Evolutionary conservation across 306 rosid genomes (phyloP).

Genomic region (Acacia melanoxylon): DNA sequence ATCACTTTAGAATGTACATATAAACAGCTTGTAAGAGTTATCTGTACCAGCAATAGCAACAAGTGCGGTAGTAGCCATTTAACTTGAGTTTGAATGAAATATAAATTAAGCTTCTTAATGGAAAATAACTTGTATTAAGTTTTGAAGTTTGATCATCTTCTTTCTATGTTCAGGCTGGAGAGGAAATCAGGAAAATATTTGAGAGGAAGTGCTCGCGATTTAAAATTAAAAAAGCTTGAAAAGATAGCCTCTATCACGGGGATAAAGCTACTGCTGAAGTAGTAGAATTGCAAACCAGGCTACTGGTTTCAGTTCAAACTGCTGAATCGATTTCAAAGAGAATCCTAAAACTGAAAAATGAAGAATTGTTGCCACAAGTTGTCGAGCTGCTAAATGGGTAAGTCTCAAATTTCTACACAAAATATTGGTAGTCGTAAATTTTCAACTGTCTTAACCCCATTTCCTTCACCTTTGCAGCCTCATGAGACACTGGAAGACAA

Average conservation of each 20-base stretch:
- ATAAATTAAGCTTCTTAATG: background rate
- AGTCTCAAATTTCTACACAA: background rate
- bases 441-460: background rate
- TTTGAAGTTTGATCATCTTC: background rate
- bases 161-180: constrained; percentile 7
- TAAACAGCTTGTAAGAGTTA: background rate
- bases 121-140: background rate
- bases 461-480: constrained; percentile 1
- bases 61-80: background rate
- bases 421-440: background rate
- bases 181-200: constrained; percentile 2
- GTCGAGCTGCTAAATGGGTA: constrained; percentile 7
- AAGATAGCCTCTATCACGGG: background rate
- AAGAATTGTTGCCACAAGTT: constrained; percentile 22
- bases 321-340: constrained; percentile 11
- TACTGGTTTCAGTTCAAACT: constrained; percentile 3
- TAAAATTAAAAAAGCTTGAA: background rate
- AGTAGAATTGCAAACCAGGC: background rate
- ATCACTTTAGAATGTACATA: background rate
- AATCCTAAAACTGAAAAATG: constrained; percentile 6
- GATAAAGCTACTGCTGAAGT: background rate
- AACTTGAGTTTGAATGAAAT: background rate
- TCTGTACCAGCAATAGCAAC: background rate
- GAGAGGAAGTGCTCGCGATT: constrained; percentile 5
- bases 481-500: background rate